phyloP scores from a whole-genome alignment of 257 asterid species.

The Penstemon eatonii region DNA sequence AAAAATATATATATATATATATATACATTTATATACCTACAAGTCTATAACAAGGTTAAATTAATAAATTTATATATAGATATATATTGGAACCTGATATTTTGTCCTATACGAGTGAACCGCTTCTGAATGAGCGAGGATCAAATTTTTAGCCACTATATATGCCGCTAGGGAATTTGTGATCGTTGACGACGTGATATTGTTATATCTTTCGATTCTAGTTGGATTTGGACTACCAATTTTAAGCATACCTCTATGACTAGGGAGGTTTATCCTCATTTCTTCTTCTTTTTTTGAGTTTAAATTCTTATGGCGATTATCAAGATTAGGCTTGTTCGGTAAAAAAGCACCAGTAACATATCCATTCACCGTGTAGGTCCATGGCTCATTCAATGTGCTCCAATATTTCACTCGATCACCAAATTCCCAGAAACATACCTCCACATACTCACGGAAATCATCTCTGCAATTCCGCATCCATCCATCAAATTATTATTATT shows the following conservation, averaged over 20 bases:
- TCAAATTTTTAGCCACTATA: constrained; percentile 44
- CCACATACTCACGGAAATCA: constrained; percentile 38
- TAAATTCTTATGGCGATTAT: no score
- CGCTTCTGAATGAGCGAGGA: constrained; percentile 49
- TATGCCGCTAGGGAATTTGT: constrained; percentile 41
- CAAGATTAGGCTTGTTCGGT: no score
- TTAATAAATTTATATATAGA: no score
- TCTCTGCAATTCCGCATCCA: constrained; percentile 22
- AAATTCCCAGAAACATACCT: constrained; percentile 41
- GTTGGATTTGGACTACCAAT: not conserved
- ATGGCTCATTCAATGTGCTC: constrained; percentile 43
- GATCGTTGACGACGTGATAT: not conserved
- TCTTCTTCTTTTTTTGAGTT: no score
- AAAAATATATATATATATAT: no score
- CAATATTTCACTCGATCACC: constrained; percentile 43
- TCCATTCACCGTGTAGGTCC: constrained; percentile 35
- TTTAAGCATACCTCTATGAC: constrained; percentile 26
- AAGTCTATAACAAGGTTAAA: no score
- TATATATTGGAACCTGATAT: constrained; percentile 33
- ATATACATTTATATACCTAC: no score
- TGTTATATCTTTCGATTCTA: not conserved
- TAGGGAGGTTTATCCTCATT: not conserved
- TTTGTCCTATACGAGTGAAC: constrained; percentile 38
- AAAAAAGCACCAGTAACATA: constrained; percentile 30
- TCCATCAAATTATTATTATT: no score